Percentiles rank a stretch among this genome's conserved stretches.
Conservation (phyloP, 169 alveolate species). For the Eimeria sp. region DNA sequence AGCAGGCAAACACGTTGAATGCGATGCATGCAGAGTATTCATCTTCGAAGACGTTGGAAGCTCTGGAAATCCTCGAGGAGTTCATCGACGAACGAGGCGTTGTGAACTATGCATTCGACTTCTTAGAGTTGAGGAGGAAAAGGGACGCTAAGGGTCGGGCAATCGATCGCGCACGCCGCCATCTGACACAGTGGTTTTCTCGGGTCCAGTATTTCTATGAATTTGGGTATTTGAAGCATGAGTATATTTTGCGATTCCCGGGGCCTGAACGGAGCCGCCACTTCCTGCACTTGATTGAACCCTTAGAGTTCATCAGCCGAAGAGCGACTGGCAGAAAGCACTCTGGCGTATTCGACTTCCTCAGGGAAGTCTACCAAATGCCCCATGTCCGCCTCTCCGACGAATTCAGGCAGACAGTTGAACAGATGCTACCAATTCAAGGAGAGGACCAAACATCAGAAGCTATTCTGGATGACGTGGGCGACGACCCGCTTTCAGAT, state of each 20-base stretch:
- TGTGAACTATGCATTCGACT: constrained; percentile 64
- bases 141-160: constrained; percentile 66
- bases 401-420: constrained; percentile 52
- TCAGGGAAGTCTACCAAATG: constrained; percentile 64
- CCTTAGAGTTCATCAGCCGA: constrained; percentile 80
- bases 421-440: constrained; percentile 25
- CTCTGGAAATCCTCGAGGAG: constrained; percentile 78
- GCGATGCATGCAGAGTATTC: constrained; percentile 77
- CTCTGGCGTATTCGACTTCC: constrained; percentile 74
- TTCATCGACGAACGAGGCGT: constrained; percentile 77
- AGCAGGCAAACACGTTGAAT: constrained; percentile 80
- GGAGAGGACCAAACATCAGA: constrained; percentile 27
- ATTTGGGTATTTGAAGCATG: constrained; percentile 63
- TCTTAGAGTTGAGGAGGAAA: constrained; percentile 48
- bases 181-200: constrained; percentile 79
- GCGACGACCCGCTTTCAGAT: constrained; percentile 35
- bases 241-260: constrained; percentile 64
- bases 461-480: constrained; percentile 50
- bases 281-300: constrained; percentile 77
- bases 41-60: constrained; percentile 67
- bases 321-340: constrained; percentile 79
- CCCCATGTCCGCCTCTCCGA: constrained; percentile 65
- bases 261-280: constrained; percentile 76
- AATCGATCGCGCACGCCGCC: constrained; percentile 79
- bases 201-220: constrained; percentile 76